Percentiles rank a stretch among this genome's conserved stretches.
Conservation (phyloP, 2,329 filamentous ascomycete species). For the Sporothrix luriei region DNA sequence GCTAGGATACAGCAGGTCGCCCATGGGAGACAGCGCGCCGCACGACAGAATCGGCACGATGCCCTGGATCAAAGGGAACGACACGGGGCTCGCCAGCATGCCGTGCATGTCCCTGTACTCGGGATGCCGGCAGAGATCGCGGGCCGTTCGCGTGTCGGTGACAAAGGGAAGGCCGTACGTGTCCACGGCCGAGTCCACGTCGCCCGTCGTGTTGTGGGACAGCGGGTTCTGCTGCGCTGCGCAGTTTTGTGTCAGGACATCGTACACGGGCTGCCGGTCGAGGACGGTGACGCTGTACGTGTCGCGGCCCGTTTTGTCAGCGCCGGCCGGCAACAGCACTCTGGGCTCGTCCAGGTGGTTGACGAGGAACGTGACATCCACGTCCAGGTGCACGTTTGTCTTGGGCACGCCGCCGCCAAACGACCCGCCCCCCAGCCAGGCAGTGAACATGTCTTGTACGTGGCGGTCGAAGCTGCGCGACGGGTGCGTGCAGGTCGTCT, state of each 20-base stretch:
- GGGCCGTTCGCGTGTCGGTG: conserved; percentile 37
- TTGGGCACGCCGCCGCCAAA: conserved; percentile 34
- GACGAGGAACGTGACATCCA: conserved; percentile 48
- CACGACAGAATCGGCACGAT: conserved; percentile 53
- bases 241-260: background rate
- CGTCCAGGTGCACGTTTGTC: conserved; percentile 1
- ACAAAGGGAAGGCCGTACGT: conserved; percentile 46
- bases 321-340: conserved; percentile 42
- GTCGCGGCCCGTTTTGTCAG: background rate
- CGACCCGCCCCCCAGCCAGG: conserved; percentile 36
- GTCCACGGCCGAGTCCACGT: conserved; percentile 1
- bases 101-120: conserved; percentile 51
- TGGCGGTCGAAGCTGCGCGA: conserved; percentile 43
- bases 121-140: conserved; percentile 50
- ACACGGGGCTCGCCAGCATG: conserved; percentile 49
- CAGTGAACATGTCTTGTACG: conserved; percentile 42
- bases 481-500: conserved; percentile 44
- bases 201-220: background rate
- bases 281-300: conserved; percentile 1
- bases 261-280: conserved; percentile 5
- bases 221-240: background rate
- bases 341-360: conserved; percentile 55
- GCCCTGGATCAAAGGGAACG: conserved; percentile 47
- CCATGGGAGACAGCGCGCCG: conserved; percentile 51
- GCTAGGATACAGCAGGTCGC: conserved; percentile 56